These are phyloP conservation scores for Dioszegia aurantiaca DNA, from an alignment of 768 basidiomycete genomes.

Conservation along the genomic window DNA sequence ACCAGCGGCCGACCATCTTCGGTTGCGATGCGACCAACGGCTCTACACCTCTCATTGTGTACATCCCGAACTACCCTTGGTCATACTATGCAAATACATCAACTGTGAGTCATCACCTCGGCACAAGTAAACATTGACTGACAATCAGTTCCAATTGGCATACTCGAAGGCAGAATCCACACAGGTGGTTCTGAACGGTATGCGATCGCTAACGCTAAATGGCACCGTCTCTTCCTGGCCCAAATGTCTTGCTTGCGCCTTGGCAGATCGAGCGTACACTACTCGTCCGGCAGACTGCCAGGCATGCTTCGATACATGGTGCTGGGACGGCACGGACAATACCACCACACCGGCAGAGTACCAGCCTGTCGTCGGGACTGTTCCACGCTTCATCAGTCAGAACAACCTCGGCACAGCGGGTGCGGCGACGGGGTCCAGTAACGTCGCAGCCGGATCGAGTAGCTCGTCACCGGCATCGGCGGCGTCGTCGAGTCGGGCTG, in stretches of 20 bases:
- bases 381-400: conserved; percentile 31
- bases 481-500: conserved; percentile 3
- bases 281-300: conserved; percentile 43
- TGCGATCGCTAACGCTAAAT: conserved; percentile 57
- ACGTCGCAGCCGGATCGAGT: conserved; percentile 1
- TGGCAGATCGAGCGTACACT: conserved; percentile 57
- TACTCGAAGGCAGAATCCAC: conserved; percentile 61
- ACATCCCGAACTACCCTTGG: conserved; percentile 69
- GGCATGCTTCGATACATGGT: conserved; percentile 48
- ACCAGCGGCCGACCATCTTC: conserved; percentile 45
- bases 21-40: conserved; percentile 53
- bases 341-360: conserved; percentile 37
- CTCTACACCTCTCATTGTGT: conserved; percentile 65
- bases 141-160: conserved; percentile 57
- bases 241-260: conserved; percentile 69
- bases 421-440: conserved; percentile 4
- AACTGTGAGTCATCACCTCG: conserved; percentile 31
- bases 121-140: background rate
- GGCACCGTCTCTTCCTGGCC: conserved; percentile 61
- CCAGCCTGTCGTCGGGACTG: conserved; percentile 38
- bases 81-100: conserved; percentile 40
- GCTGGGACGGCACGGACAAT: conserved; percentile 50
- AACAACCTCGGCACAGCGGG: conserved; percentile 17
- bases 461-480: background rate
- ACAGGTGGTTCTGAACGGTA: conserved; percentile 65